Base-by-base conservation (phyloP, 2,329 filamentous ascomycete genomes). In the Rosellinia necatrix region DNA sequence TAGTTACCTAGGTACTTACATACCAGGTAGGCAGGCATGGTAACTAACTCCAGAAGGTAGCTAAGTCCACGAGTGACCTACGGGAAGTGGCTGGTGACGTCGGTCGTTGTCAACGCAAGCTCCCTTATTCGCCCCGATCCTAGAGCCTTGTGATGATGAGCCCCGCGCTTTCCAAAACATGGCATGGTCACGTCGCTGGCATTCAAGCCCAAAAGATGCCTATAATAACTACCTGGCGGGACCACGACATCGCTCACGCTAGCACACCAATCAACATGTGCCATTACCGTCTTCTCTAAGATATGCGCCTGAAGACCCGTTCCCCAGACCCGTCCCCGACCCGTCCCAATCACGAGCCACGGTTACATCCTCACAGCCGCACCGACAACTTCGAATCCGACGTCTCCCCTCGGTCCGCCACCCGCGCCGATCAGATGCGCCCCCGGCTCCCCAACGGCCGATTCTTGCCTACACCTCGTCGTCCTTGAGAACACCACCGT, bases 61-160 rank as follows among this genome's bases (percentile, higher is more conserved):
- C 30, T 34, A 34, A n/a, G 30, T 8, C n/a, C n/a, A n/a, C n/a
- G n/a, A n/a, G n/a, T n/a, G n/a, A n/a, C n/a, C n/a, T n/a, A n/a
- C n/a, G n/a, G n/a, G n/a, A 48, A 44, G 46, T 54, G 57, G 57
- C 49, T 61, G 22, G 51, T 56, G 58, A 58, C 58, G 58, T 60
- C 55, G 55, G n/a, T n/a, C n/a, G n/a, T n/a, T n/a, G n/a, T n/a
- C n/a, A n/a, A n/a, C 21, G n/a, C 5, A 10, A 10, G 13, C n/a
- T 4, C 19, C 24, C 21, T 25, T 47, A 51, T 21, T 70, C 74
- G 53, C 66, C 71, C 57, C 68, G 70, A 50, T 72, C 55, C 59
- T 65, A 27, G 71, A 72, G 6, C 66, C 68, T 6, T 42, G 56
- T 57, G 53, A 53, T 51, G 27, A 52, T 35, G 49, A 43, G 56